phyloP scores from a whole-genome alignment of 2,329 filamentous ascomycete genomes.

The Sporothrix dimorphospora region DNA sequence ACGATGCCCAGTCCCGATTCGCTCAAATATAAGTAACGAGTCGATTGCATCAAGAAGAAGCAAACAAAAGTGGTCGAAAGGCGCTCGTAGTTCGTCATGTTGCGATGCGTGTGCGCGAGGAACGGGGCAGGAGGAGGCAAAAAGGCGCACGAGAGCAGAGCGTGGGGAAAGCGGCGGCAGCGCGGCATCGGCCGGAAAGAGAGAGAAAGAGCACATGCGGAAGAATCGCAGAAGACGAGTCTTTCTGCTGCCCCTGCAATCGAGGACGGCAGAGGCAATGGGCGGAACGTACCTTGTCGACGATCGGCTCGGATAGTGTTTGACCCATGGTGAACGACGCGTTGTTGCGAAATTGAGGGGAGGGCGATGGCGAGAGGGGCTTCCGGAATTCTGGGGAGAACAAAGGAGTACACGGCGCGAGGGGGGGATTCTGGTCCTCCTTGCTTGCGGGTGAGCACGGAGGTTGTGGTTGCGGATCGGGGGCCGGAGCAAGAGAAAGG shows the following conservation, averaged over 20 bases:
- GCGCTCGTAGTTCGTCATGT: conserved; percentile 4
- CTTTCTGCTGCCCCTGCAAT: neutral
- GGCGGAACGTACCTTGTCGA: conserved; percentile 82
- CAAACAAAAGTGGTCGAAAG: neutral
- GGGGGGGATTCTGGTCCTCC: conserved; percentile 20
- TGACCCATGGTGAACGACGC: conserved; percentile 77
- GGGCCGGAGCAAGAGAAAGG: conserved; percentile 13
- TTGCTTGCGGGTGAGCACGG: conserved; percentile 11
- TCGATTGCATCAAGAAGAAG: neutral
- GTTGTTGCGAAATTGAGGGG: conserved; percentile 26
- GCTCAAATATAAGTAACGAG: neutral
- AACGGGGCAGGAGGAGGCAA: neutral
- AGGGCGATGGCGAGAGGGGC: conserved; percentile 6
- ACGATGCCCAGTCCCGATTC: neutral
- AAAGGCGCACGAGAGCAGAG: conserved; percentile 24
- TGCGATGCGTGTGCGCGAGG: neutral
- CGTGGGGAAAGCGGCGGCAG: neutral
- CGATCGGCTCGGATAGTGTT: conserved; percentile 97
- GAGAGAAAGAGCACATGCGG: neutral
- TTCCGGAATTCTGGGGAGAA: conserved; percentile 10
- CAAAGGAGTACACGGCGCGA: conserved; percentile 1
- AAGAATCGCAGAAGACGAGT: conserved; percentile 1
- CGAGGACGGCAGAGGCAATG: conserved; percentile 13
- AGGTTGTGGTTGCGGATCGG: conserved; percentile 21
- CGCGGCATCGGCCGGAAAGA: conserved; percentile 17